Base-by-base conservation (phyloP, 371 early-diverging fungal genomes). In the Blakeslea trispora region DNA sequence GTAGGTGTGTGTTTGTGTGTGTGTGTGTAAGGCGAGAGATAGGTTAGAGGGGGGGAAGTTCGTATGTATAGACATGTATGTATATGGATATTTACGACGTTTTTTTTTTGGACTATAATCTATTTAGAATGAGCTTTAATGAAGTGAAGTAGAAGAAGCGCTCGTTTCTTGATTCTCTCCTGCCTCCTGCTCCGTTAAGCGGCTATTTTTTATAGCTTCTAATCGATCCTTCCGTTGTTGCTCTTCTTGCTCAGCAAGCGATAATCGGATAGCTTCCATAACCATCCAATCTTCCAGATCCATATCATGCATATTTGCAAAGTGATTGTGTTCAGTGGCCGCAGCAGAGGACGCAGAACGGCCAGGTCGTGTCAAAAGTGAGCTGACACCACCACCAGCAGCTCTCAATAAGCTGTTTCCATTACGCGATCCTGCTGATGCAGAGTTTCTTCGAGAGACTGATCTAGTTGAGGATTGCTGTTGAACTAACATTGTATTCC, bases 241-340 rank as follows among this genome's bases (percentile, higher is more conserved):
- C 32, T 81, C 81, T 46, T 87, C 82, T 60, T 82, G 77, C 59
- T 87, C 90, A 55, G 80, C 74, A 54, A 92, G 69, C 48, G 89
- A 88, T 50, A 79, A 72, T 21, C 94, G 72, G 46, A 96, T 90
- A 0, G 95, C 96, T 68, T 95, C 94, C 85, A 92, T 87, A 0
- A 96, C 74, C 94, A 96, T 87, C 69, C 91, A 69, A 64, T 95
- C 95, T 49, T 96, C 95, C 28, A 96, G 55, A 61, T 95, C 93
- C 56, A 81, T 86, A 58, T 71, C 85, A 61, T 72, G 74, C 84
- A 91, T 83, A 1, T 84, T 32, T 15, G 85, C 50, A 45, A 82
- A 86, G 17, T 77, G 76, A 44, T 68, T 71, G 50, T 90, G 87
- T 55, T 89, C 88, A 9, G 69, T 71, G 8, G 70, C 65, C 9